phyloP scores from a whole-genome alignment of 192 early-diverging fungal species.

The Umbelopsis sp. region DNA sequence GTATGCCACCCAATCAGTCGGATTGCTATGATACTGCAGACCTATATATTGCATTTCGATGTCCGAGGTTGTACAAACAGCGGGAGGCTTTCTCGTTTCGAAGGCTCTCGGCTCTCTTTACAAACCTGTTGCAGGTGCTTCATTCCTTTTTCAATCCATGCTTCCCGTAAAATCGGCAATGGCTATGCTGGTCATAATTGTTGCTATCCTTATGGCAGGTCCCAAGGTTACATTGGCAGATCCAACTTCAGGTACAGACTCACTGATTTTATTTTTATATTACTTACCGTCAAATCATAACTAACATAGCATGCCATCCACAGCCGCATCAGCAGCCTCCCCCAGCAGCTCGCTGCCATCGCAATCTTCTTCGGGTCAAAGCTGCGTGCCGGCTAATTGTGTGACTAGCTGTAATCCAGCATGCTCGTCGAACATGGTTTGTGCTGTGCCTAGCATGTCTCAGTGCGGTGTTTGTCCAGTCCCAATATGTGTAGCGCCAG shows the following conservation, averaged over 20 bases:
- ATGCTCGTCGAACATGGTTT: conserved; percentile 18
- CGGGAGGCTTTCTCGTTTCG: background rate
- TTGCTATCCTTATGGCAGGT: conserved; percentile 1
- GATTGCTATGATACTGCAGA: background rate
- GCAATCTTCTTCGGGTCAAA: background rate
- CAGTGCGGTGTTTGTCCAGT: conserved; percentile 31
- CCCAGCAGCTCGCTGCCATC: background rate
- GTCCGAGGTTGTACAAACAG: conserved; percentile 12
- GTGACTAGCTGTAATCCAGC: conserved; percentile 15
- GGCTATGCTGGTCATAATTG: conserved; percentile 19
- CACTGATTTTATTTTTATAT: background rate
- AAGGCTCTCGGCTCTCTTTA: background rate
- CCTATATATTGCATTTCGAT: background rate
- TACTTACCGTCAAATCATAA: too few species aligned
- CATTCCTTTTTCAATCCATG: conserved; percentile 8
- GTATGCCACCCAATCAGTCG: background rate
- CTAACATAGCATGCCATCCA: background rate
- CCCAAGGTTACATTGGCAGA: conserved; percentile 1
- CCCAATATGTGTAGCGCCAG: conserved; percentile 19
- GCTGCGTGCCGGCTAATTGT: conserved; percentile 30
- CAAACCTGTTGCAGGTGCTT: background rate
- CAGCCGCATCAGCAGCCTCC: background rate
- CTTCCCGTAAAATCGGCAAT: background rate
- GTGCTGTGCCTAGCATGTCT: conserved; percentile 21
- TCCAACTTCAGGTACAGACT: conserved; percentile 15